Evolutionary conservation across 2,329 filamentous ascomycete genomes (phyloP), one percentile per base, ranked within the genome.

Genomic region (Sporothrix humicola): DNA sequence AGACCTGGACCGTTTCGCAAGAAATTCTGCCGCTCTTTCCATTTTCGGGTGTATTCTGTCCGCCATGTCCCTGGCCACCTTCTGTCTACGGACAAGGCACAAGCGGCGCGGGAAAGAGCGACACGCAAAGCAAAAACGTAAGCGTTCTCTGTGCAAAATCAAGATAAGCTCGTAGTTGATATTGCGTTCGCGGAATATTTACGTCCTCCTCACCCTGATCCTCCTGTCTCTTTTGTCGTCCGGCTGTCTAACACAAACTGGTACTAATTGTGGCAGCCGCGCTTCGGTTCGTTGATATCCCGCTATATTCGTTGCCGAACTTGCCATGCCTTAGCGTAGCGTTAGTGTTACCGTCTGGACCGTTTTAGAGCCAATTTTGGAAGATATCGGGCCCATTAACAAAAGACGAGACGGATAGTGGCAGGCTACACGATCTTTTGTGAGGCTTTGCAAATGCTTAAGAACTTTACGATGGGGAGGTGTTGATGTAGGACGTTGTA

Each of bases 251-350:
- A 23, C 6, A 50, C 23, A 26, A 8, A 26, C n/a, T 26, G 66
- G 48, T 69, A 23, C 66, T 56, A 44, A 69, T 13, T 44, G 31
- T 58, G 52, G 50, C 68, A 70, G 66, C 66, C 52, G 52, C 66
- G 48, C 66, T 58, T 46, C n/a, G 52, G 52, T 58, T 46, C 66
- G 26, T 56, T 44, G 31, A 56, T 44, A 26, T 56, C 37, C 68
- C 52, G 52, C 68, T 70, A 59, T 70, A 26, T 58, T 58, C 52
- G 68, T 42, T 70, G 68, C 52, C 68, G 69, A 31, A 23, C 44
- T 20, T 48, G 56, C 69, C 69, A 61, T 61, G 69, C 56, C 69
- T 63, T 71, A 71, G 69, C 69, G 69, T 71, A 12, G 42, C 20
- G 20, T 59, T 71, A 61, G 69, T 61, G 56, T 42, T 20, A 37